These are phyloP conservation scores for Solanum sparsipilum DNA, from an alignment of 257 asterid genomes.

Conservation along the genomic window DNA sequence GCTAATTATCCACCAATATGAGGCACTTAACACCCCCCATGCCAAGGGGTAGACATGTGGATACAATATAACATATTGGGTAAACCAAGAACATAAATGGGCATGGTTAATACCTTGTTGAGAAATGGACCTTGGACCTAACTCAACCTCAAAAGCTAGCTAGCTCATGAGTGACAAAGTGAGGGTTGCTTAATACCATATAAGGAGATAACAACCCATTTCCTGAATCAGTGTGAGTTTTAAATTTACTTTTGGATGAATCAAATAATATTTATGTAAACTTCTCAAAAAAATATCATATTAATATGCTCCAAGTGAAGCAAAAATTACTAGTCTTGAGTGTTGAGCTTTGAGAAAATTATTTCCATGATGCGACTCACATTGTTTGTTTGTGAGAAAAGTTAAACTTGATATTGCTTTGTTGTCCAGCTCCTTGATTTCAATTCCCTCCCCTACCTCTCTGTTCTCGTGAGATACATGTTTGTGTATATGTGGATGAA, in stretches of 20 bases:
- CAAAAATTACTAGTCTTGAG: not conserved
- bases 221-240: not conserved
- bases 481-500: not conserved
- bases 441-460: not conserved
- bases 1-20: not conserved
- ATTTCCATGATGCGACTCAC: not conserved
- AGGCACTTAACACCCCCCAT: not conserved
- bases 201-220: not conserved
- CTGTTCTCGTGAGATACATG: not conserved
- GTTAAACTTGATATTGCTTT: not conserved
- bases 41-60: not conserved
- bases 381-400: not conserved
- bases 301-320: not conserved
- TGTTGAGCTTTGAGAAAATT: not conserved
- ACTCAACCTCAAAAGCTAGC: not conserved
- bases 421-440: not conserved
- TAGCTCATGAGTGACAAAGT: not conserved
- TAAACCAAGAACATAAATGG: not conserved
- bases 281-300: not conserved
- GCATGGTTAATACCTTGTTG: not conserved
- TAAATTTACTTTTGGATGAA: not conserved
- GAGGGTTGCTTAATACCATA: not conserved
- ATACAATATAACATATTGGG: not conserved
- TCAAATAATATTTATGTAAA: not conserved
- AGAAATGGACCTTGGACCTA: not conserved